Base-by-base conservation (phyloP, 2,329 filamentous ascomycete species). In the Emergomyces orientalis region DNA sequence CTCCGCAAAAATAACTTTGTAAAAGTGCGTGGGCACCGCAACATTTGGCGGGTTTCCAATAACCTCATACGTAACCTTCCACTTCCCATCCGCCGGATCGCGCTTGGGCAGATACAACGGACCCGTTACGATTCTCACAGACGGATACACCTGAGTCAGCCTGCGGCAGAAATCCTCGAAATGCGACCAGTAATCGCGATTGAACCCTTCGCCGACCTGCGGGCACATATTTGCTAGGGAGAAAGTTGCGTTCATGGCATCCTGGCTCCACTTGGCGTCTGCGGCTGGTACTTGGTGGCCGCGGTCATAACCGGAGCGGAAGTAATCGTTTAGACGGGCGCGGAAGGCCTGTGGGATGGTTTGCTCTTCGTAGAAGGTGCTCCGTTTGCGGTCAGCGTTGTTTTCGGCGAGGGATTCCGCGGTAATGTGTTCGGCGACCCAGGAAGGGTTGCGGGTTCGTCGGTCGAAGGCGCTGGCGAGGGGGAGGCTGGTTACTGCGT, bases 131-230 rank as follows among this genome's bases (percentile, higher is more conserved):
- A 97, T 88, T 65, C 94, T 84, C 32, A 99, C 93, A 51, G 85
- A 89, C 0, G 93, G 92, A 73, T 97, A 99, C 61, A 80, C 83
- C 56, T 81, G 78, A 0, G 92, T 93, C 67, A 99, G 81, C 22
- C 91, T 82, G 11, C 94, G 85, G 78, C 93, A 97, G 73, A 97
- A 99, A 73, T 97, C 93, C 79, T 99, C 94, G 68, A 99, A 92
- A 76, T 99, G 94, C 45, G 94, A 89, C 94, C 94, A 99, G 84
- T 99, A 99, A 79, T 99, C 94, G 60, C 94, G 85, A 79, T 99
- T 99, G 82, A 99, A 99, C 64, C 94, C 94, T 73, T 97, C 91
- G 68, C 94, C 94, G 37, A 99, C 94, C 79, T 99, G 94, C 39
- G 94, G 94, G 73, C 92, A 96, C 92, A 99, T 99, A 79, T 99